These are phyloP conservation scores for Mortierella sp. DNA, from an alignment of 371 early-diverging fungal species.

Conservation along the genomic window DNA sequence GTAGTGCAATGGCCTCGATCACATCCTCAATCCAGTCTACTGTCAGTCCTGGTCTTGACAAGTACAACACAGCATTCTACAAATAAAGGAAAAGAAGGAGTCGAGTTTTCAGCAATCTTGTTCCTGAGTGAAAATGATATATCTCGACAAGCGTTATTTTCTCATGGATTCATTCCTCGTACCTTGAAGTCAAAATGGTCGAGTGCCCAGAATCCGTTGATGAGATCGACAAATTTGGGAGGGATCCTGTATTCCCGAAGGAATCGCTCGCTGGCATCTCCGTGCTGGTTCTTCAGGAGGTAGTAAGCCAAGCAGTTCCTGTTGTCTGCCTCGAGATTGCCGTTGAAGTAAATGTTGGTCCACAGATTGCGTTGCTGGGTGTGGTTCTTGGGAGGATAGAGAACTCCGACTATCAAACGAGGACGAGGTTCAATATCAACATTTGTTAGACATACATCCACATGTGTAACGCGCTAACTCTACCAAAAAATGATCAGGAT, in stretches of 20 bases:
- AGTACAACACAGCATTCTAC: slow-evolving; percentile 50
- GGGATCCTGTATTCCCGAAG: slow-evolving; percentile 45
- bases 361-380: slow-evolving; percentile 43
- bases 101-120: background rate
- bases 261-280: slow-evolving; percentile 38
- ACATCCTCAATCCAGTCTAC: slow-evolving; percentile 59
- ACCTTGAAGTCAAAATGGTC: slow-evolving; percentile 58
- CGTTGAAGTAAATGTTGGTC: slow-evolving; percentile 50
- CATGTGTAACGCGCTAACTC: no score
- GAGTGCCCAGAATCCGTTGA: slow-evolving; percentile 56
- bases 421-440: no score
- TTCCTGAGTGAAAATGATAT: background rate
- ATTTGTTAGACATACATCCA: no score
- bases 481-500: no score
- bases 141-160: no score
- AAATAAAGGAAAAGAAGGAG: background rate
- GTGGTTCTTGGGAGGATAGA: slow-evolving; percentile 48
- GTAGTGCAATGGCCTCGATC: slow-evolving; percentile 28
- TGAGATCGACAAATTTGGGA: slow-evolving; percentile 50
- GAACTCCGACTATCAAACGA: slow-evolving; percentile 16
- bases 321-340: slow-evolving; percentile 42
- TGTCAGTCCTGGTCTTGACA: slow-evolving; percentile 52
- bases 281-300: slow-evolving; percentile 44
- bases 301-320: slow-evolving; percentile 55
- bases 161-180: background rate